Base-by-base conservation (phyloP, 306 rosid genomes). In the Cucurbita moschata region DNA sequence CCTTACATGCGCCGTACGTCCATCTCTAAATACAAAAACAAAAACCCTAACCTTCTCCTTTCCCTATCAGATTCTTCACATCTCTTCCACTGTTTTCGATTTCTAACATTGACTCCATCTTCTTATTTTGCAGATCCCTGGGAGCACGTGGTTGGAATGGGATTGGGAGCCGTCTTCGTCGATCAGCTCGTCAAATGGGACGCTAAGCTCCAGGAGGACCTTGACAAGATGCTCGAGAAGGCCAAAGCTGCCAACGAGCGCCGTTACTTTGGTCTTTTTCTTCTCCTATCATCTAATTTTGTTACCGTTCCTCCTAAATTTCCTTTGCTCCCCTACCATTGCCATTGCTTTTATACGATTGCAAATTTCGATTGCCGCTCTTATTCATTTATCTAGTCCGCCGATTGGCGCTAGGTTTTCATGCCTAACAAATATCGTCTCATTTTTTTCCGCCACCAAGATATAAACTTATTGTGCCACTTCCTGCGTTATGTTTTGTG, bases 191-290 rank as follows among this genome's bases (percentile, higher is more conserved):
- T 86, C 10, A 83, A 89, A 79, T 91, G 96, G 97, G 95, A 87
- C 47, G 92, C 84, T 2, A 81, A 89, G 83, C 82, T 86, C 11
- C 83, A 86, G 56, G 88, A 79, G 58, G 97, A 91, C 85, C 96
- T 79, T 49, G 96, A 87, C 60, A 87, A 91, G 90, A 86, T 94
- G 96, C 87, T 94, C 57, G 91, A 78, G 5, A 89, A 85, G 74
- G 96, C 97, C 84, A 94, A 89, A 68, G 99, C 92, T 4, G 97
- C 97, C 56, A 94, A 94, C 75, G 99, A 94, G 81, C 90, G 99
- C 81, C 97, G 97, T 66, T 94, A 91, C 73, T 75, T 90, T 16
- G 97, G 99, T 40, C 81, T 4, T 18, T 14, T 8, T 46, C 43
- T 60, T 69, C 42, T 51, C 39, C 9, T 46, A 26, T 42, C 1